phyloP scores from a whole-genome alignment of 192 early-diverging fungal genomes.

The Helicostylum pulchrum region DNA sequence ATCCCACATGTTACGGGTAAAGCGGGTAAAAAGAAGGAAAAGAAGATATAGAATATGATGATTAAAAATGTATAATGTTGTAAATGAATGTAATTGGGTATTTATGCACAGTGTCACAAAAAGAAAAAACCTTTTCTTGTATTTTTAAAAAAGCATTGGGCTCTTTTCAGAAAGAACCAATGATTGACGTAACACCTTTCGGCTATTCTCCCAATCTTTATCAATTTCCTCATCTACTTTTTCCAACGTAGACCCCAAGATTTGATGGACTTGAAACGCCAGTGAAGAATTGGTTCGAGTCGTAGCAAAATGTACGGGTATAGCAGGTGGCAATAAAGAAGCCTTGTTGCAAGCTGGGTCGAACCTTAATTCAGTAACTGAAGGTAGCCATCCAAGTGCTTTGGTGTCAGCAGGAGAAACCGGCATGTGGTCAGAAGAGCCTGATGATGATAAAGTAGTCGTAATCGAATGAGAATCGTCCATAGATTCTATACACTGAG shows the following conservation, averaged over 20 bases:
- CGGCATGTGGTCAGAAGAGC: constrained; percentile 4
- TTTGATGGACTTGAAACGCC: neutral
- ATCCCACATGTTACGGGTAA: too few relatives aligned
- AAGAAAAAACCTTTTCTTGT: too few relatives aligned
- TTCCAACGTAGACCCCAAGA: constrained; percentile 2
- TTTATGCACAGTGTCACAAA: too few relatives aligned
- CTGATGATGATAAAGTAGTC: neutral
- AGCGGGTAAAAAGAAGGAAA: too few relatives aligned
- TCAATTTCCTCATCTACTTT: constrained; percentile 16
- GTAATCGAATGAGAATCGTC: neutral
- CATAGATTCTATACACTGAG: neutral
- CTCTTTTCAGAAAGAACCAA: neutral
- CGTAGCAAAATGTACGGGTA: neutral
- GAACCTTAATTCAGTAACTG: neutral
- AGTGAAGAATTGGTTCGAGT: neutral
- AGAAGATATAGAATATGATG: too few relatives aligned
- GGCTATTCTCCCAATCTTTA: constrained; percentile 8
- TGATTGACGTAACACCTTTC: constrained; percentile 3
- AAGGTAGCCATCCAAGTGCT: neutral
- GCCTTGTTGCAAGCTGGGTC: too few relatives aligned
- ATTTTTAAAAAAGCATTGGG: too few relatives aligned
- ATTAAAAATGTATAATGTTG: too few relatives aligned
- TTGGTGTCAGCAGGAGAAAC: neutral
- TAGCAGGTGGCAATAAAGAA: too few relatives aligned
- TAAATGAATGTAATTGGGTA: too few relatives aligned